A percentile compares a stretch with the other conserved stretches of the same genome.
These are phyloP conservation scores for Ceratocystis smalleyi DNA, from an alignment of 2,329 filamentous ascomycete genomes.

Conservation along the genomic window DNA sequence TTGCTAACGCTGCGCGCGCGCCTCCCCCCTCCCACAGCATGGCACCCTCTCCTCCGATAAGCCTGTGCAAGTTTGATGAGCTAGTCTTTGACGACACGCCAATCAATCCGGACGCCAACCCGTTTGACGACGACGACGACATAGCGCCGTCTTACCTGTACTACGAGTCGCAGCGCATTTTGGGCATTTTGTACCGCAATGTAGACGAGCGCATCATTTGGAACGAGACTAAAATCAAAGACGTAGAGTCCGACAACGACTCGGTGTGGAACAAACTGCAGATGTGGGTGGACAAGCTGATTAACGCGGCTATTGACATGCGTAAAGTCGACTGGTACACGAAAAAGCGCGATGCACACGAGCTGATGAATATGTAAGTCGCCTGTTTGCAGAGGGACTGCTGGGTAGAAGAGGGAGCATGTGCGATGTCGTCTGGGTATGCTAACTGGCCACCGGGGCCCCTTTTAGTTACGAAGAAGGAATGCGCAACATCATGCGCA, in stretches of 20 bases:
- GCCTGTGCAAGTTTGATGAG: slow-evolving; percentile 31
- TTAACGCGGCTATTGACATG: slow-evolving; percentile 18
- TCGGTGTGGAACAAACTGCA: slow-evolving; percentile 33
- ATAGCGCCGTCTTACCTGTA: slow-evolving; percentile 38
- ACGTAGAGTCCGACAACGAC: slow-evolving; percentile 19
- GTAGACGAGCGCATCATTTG: slow-evolving; percentile 60
- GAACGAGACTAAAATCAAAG: slow-evolving; percentile 30
- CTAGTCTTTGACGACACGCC: slow-evolving; percentile 25
- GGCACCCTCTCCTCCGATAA: slow-evolving; percentile 31
- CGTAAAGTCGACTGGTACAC: slow-evolving; percentile 24
- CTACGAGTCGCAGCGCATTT: slow-evolving; percentile 51
- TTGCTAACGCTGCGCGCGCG: neutral
- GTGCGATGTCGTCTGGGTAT: neutral
- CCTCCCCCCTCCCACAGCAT: slow-evolving; percentile 30
- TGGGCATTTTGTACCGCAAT: slow-evolving; percentile 54
- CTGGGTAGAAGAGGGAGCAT: neutral
- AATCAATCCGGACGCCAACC: slow-evolving; percentile 20
- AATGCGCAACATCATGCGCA: slow-evolving; percentile 21
- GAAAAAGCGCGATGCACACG: slow-evolving; percentile 27
- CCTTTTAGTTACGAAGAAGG: slow-evolving; percentile 11
- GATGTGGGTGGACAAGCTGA: slow-evolving; percentile 18
- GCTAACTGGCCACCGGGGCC: neutral
- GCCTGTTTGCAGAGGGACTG: slow-evolving; percentile 14
- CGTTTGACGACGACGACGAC: slow-evolving; percentile 25
- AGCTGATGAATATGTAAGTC: slow-evolving; percentile 32